These are phyloP conservation scores for Hevea brasiliensis DNA, from an alignment of 345 rosid species.

Conservation along the genomic window DNA sequence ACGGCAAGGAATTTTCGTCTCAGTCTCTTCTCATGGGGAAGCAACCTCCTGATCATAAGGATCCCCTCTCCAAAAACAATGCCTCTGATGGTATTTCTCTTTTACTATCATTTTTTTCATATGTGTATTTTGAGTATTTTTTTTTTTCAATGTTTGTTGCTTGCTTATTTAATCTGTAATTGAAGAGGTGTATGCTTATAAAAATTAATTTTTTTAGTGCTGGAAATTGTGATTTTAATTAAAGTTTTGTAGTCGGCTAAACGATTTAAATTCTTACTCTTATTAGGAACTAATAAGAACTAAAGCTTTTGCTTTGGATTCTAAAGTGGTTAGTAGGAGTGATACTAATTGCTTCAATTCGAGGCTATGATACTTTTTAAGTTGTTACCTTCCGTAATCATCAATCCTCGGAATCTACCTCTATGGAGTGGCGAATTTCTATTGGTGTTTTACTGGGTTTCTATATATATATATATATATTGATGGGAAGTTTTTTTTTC, in stretches of 20 bases:
- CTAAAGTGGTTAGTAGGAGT: not conserved
- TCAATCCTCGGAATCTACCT: not conserved
- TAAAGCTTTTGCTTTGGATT: not conserved
- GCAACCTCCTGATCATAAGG: constrained; percentile 53
- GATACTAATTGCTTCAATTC: not conserved
- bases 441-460: no score
- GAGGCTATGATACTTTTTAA: not conserved
- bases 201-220: no score
- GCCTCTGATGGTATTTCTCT: constrained; percentile 58
- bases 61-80: constrained; percentile 56
- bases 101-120: not conserved
- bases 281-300: not conserved
- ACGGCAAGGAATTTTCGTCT: constrained; percentile 63
- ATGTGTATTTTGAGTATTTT: not conserved
- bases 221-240: not conserved
- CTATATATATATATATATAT: no score
- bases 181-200: no score
- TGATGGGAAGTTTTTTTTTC: no score
- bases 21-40: constrained; percentile 50
- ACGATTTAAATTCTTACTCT: not conserved
- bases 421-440: not conserved
- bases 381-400: not conserved
- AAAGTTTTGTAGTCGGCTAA: not conserved
- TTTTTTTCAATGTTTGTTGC: not conserved
- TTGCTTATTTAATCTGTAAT: no score